phyloP scores from a whole-genome alignment of 495 filamentous ascomycete genomes.

The Aspergillus saccharolyticus region DNA sequence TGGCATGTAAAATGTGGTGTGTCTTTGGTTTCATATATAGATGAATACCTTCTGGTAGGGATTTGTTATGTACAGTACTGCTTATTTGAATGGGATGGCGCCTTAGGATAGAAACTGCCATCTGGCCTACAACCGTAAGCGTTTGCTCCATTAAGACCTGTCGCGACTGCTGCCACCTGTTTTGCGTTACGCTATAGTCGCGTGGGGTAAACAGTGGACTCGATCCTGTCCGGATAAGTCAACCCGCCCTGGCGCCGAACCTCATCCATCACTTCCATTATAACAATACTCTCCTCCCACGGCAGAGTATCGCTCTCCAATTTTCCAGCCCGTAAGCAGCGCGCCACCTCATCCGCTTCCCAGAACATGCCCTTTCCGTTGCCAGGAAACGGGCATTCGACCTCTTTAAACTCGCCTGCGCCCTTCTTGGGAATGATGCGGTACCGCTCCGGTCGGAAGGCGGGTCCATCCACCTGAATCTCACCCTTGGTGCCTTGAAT shows the following conservation, averaged over 20 bases:
- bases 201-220: conserved; percentile 63
- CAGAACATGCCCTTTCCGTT: conserved; percentile 86
- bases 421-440: conserved; percentile 48
- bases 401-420: conserved; percentile 46
- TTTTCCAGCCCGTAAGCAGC: conserved; percentile 78
- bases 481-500: conserved; percentile 86
- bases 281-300: conserved; percentile 79
- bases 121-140: not conserved
- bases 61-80: conserved; percentile 26
- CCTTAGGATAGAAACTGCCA: not conserved
- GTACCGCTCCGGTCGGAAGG: conserved; percentile 65
- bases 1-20: conserved; percentile 11
- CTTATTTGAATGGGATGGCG: conserved; percentile 4
- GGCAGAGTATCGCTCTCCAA: conserved; percentile 67
- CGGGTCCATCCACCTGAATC: conserved; percentile 72
- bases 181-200: conserved; percentile 28
- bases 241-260: conserved; percentile 72
- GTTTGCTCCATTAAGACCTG: not conserved
- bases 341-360: conserved; percentile 87
- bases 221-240: conserved; percentile 75
- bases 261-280: conserved; percentile 95
- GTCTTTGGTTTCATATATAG: conserved; percentile 16
- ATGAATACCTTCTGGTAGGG: conserved; percentile 10
- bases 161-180: too few species aligned
- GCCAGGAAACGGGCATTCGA: conserved; percentile 59